A percentile compares a stretch with the other conserved stretches of the same genome.
These are phyloP conservation scores for Seiridium cupressi DNA, from an alignment of 2,329 filamentous ascomycete genomes.

Conservation along the genomic window DNA sequence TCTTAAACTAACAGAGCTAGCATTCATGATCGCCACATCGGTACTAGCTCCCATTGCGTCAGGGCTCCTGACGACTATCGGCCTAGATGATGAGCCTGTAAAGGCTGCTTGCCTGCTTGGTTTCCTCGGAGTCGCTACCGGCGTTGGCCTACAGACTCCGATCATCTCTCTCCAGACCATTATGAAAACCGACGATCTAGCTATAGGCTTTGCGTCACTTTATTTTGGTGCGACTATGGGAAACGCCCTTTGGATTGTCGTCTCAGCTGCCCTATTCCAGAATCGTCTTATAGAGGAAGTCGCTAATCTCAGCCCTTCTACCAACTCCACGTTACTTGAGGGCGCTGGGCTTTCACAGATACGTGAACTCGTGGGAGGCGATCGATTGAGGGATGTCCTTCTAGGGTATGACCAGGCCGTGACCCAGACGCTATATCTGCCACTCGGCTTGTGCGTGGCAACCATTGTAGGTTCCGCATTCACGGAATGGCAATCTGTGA, in stretches of 20 bases:
- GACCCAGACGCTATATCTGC: slow-evolving; percentile 12
- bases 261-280: slow-evolving; percentile 11
- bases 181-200: slow-evolving; percentile 3
- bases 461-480: background rate
- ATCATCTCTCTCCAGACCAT: slow-evolving; percentile 10
- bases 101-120: slow-evolving; percentile 8
- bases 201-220: slow-evolving; percentile 5
- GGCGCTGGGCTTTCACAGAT: background rate
- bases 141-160: slow-evolving; percentile 10
- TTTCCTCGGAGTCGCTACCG: slow-evolving; percentile 7
- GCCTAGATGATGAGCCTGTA: slow-evolving; percentile 7
- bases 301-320: slow-evolving; percentile 1
- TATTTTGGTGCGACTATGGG: slow-evolving; percentile 11
- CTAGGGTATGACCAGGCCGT: slow-evolving; percentile 14
- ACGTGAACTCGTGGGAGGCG: background rate
- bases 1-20: slow-evolving; percentile 4
- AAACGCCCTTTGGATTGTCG: slow-evolving; percentile 12
- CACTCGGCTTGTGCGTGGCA: slow-evolving; percentile 7
- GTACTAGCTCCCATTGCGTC: slow-evolving; percentile 10
- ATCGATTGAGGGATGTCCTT: slow-evolving; percentile 12
- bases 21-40: slow-evolving; percentile 12
- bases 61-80: slow-evolving; percentile 10
- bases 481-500: background rate
- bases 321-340: background rate
- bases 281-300: slow-evolving; percentile 9